Percentiles rank a stretch among this genome's conserved stretches.
These are phyloP conservation scores for Botrytis elliptica DNA, from an alignment of 2,329 filamentous ascomycete genomes.

Conservation along the genomic window DNA sequence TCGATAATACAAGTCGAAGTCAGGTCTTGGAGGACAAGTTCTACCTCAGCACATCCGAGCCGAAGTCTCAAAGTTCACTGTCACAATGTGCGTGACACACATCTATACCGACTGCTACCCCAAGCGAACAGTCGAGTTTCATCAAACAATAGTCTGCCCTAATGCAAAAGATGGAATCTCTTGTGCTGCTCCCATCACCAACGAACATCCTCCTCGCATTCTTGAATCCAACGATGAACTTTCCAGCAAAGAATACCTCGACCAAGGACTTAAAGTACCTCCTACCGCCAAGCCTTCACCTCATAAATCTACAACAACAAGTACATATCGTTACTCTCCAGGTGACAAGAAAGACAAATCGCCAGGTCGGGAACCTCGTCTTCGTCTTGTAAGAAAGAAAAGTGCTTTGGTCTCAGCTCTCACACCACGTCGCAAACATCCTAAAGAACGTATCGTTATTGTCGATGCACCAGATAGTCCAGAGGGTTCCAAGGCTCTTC, in stretches of 20 bases:
- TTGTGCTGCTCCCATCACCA: slow-evolving; percentile 45
- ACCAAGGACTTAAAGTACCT: slow-evolving; percentile 26
- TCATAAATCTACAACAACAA: slow-evolving; percentile 35
- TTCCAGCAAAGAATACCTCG: slow-evolving; percentile 28
- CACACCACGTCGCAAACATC: slow-evolving; percentile 34
- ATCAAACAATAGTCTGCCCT: slow-evolving; percentile 42
- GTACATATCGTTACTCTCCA: slow-evolving; percentile 26
- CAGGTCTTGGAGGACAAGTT: slow-evolving; percentile 6
- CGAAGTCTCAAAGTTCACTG: slow-evolving; percentile 18
- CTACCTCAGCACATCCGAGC: slow-evolving; percentile 7
- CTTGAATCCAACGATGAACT: slow-evolving; percentile 41
- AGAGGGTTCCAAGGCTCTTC: slow-evolving; percentile 45
- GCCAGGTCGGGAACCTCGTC: slow-evolving; percentile 40
- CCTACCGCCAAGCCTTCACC: slow-evolving; percentile 36
- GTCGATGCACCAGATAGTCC: slow-evolving; percentile 48
- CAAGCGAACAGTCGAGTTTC: slow-evolving; percentile 42
- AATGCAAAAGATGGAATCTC: slow-evolving; percentile 43
- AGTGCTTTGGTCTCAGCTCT: slow-evolving; percentile 28
- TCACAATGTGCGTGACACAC: slow-evolving; percentile 53
- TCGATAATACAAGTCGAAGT: not conserved
- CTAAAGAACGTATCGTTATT: slow-evolving; percentile 47
- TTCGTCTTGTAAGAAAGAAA: slow-evolving; percentile 39
- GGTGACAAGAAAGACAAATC: slow-evolving; percentile 36
- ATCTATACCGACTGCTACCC: slow-evolving; percentile 49
- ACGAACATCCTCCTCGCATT: slow-evolving; percentile 45